Conservation (phyloP, 2,329 filamentous ascomycete species). For the Penicillium brasilianum region DNA sequence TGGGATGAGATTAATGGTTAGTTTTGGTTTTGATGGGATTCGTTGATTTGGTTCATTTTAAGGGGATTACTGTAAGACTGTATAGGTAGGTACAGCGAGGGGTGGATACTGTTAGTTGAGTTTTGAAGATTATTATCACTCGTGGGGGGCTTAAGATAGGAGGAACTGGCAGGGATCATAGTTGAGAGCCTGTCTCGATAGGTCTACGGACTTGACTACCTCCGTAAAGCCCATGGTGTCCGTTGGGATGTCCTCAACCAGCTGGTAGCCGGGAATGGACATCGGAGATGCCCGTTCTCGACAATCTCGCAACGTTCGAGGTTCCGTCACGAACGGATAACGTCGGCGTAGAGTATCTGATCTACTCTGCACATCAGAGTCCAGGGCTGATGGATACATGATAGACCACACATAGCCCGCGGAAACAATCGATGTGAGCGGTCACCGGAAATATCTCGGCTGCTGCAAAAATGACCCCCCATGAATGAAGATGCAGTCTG, state of each 20-base stretch:
- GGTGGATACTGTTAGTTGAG: neutral
- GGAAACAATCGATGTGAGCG: neutral
- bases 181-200: neutral
- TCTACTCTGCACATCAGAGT: constrained; percentile 12
- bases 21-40: too few relatives aligned
- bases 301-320: neutral
- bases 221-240: neutral
- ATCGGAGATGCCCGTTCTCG: constrained; percentile 15
- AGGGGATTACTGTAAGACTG: too few relatives aligned
- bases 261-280: neutral
- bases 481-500: neutral
- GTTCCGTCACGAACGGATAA: neutral
- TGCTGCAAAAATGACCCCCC: neutral
- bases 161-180: neutral
- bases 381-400: constrained; percentile 3
- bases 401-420: neutral
- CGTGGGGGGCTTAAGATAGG: neutral
- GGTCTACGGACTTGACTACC: neutral
- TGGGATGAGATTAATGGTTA: neutral
- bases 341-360: constrained; percentile 1
- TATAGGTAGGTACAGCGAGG: too few relatives aligned
- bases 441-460: neutral
- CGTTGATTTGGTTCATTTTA: neutral
- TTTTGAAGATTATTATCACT: neutral
- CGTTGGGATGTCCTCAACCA: constrained; percentile 3